Conservation (phyloP, 768 basidiomycete species). For the Rhodotorula taiwanensis region DNA sequence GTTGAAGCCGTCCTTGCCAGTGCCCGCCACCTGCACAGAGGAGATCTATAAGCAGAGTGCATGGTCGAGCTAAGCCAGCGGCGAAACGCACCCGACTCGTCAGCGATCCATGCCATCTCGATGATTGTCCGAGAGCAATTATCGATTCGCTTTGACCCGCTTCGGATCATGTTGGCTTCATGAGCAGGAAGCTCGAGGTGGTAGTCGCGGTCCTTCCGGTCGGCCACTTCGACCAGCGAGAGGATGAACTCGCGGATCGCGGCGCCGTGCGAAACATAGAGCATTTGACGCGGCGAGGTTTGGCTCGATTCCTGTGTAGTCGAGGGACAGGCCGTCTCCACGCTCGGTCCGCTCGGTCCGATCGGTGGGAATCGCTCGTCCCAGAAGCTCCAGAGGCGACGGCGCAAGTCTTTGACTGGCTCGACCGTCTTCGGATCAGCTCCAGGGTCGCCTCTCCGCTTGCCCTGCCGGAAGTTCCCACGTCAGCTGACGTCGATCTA, state of each 20-base stretch:
- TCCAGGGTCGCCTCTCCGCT: slow-evolving; percentile 21
- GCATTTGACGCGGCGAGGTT: not conserved
- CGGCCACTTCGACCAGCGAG: slow-evolving; percentile 1
- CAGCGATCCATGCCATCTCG: slow-evolving; percentile 12
- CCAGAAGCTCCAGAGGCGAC: slow-evolving; percentile 31
- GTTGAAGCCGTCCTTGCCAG: not conserved
- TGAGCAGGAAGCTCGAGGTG: not conserved
- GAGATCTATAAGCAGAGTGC: no score
- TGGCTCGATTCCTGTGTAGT: not conserved
- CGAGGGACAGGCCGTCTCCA: no score
- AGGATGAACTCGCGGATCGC: slow-evolving; percentile 29
- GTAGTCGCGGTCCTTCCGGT: not conserved
- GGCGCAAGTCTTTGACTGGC: not conserved
- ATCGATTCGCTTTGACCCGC: slow-evolving; percentile 19
- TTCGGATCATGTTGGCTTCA: slow-evolving; percentile 12
- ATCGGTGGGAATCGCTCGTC: slow-evolving; percentile 11
- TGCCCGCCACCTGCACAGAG: not conserved
- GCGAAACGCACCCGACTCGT: slow-evolving; percentile 2
- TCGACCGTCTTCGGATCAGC: slow-evolving; percentile 26
- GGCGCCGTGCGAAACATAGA: slow-evolving; percentile 34
- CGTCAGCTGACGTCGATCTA: not conserved
- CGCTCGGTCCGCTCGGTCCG: not conserved
- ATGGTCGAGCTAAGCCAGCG: no score
- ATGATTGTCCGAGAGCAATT: slow-evolving; percentile 33
- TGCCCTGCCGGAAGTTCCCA: slow-evolving; percentile 11